A percentile compares a stretch with the other conserved stretches of the same genome.
Evolutionary conservation across 177 flowering plant species (phyloP).

Genomic region (Tripterygium wilfordii): DNA sequence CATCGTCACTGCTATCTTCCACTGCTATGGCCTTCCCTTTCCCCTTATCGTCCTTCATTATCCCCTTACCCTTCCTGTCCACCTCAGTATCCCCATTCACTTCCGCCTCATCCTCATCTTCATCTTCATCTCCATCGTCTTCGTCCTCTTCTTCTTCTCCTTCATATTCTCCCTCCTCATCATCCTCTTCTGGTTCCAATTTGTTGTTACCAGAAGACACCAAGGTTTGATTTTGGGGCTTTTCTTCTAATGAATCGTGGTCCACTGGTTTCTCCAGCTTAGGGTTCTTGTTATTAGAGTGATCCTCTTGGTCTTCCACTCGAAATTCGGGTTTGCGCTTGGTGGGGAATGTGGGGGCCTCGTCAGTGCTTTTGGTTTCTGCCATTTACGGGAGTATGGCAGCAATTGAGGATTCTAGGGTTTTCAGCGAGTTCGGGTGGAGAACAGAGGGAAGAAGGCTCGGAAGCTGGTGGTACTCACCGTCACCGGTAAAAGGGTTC

Average conservation of each 20-base stretch:
- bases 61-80: constrained; percentile 18
- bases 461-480: too few relatives aligned
- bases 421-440: too few relatives aligned
- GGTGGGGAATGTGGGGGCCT: constrained; percentile 22
- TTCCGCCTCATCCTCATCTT: constrained; percentile 18
- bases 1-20: constrained; percentile 27
- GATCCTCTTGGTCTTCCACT: background rate
- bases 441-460: too few relatives aligned
- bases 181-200: constrained; percentile 1
- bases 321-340: constrained; percentile 36
- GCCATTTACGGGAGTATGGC: too few relatives aligned
- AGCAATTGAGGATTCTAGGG: too few relatives aligned
- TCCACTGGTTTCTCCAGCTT: background rate
- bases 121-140: constrained; percentile 25
- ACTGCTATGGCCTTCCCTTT: constrained; percentile 51
- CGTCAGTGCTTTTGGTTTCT: constrained; percentile 22
- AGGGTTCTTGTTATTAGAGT: constrained; percentile 10
- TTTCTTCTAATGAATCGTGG: background rate
- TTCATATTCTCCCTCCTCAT: background rate
- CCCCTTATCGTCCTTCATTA: constrained; percentile 47
- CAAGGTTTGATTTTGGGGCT: background rate
- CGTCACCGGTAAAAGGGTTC: too few relatives aligned
- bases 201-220: constrained; percentile 6
- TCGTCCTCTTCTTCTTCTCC: constrained; percentile 13
- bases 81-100: constrained; percentile 21